phyloP scores from a whole-genome alignment of 371 early-diverging fungal species.

The Mortierella sp. region DNA sequence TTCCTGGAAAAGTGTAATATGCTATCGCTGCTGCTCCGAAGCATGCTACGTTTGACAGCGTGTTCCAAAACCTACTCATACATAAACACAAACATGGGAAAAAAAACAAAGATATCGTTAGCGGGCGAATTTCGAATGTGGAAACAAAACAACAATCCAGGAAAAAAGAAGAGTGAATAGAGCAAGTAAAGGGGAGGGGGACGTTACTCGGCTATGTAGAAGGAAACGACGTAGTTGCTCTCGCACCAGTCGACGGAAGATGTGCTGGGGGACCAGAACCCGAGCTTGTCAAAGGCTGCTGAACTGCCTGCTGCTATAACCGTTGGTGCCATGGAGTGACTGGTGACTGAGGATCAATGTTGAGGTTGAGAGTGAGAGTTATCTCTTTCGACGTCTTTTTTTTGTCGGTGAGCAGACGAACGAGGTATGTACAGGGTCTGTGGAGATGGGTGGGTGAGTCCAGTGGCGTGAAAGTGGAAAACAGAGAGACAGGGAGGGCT shows the following conservation, averaged over 20 bases:
- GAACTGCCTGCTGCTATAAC: constrained; percentile 34
- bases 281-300: constrained; percentile 38
- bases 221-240: constrained; percentile 68
- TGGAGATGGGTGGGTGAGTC: too few species aligned
- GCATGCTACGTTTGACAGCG: constrained; percentile 29
- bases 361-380: too few species aligned
- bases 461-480: too few species aligned
- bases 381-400: too few species aligned
- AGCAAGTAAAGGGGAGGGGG: not conserved
- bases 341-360: not conserved
- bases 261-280: constrained; percentile 57
- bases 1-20: constrained; percentile 20
- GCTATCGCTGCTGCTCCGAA: constrained; percentile 25
- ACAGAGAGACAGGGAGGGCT: too few species aligned
- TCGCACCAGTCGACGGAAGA: constrained; percentile 73
- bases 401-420: too few species aligned
- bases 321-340: not conserved
- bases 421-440: too few species aligned
- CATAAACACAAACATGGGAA: not conserved
- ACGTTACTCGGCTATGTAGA: constrained; percentile 69
- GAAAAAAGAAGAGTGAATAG: not conserved
- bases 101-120: not conserved
- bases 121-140: not conserved
- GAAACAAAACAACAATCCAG: not conserved
- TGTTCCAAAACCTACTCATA: constrained; percentile 42